Base-by-base conservation (phyloP, 1,139 yeast species). In the Geotrichum armillariae region DNA sequence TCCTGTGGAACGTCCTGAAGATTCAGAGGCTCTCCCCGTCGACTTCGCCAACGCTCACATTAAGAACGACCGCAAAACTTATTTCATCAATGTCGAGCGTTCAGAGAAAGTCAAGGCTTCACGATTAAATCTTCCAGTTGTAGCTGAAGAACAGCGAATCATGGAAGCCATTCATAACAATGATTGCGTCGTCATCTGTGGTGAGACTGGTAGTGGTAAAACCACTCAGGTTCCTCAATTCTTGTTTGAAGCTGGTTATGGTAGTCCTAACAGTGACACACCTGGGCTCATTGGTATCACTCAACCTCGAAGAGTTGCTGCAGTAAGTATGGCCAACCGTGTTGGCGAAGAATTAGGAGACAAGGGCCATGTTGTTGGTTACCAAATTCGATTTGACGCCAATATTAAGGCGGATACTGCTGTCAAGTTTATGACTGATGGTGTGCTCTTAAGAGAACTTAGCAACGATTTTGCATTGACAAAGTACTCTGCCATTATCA, bases 131-230 rank as follows among this genome's bases (percentile, higher is more conserved):
- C 73, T 94, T 20, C 99, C 99, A 0, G 98, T 93, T 0, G 88
- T 80, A 56, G 84, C 85, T 7, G 96, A 90, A 67, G 99, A 94
- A 63, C 96, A 89, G 63, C 75, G 82, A 51, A 87, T 94, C 46
- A 90, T 94, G 97, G 99, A 94, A 66, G 96, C 97, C 1, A 79
- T 94, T 46, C 88, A 87, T 63, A 94, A 93, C 63, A 88, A 93
- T 64, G 97, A 91, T 61, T 86, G 94, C 57, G 82, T 91, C 0
- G 85, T 94, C 14, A 77, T 94, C 31, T 93, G 98, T 72, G 99
- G 99, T 74, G 98, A 93, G 60, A 93, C 99, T 0, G 99, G 99
- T 67, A 89, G 96, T 6, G 99, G 99, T 72, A 93, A 93, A 66
- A 93, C 99, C 3, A 93, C 99, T 0, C 99, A 93, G 69, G 87